Evolutionary conservation across 768 basidiomycete genomes (phyloP).

Genomic region (Xerocomus potaroensis): DNA sequence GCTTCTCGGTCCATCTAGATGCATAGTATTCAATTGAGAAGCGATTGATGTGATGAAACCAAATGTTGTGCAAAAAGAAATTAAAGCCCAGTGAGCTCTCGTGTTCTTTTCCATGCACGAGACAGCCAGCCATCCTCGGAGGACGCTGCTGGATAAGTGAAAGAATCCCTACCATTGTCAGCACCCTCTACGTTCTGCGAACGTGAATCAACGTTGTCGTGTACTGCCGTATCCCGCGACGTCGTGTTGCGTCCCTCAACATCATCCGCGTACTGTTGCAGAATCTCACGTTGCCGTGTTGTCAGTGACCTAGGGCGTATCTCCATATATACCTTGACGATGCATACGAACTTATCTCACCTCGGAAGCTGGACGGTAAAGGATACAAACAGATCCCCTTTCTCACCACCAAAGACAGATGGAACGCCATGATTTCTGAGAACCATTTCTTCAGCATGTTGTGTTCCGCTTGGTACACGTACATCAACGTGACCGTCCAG

Average conservation of each 20-base stretch:
- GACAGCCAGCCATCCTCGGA: slow-evolving; percentile 62
- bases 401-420: slow-evolving; percentile 52
- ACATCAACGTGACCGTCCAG: slow-evolving; percentile 95
- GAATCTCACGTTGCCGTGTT: slow-evolving; percentile 75
- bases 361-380: slow-evolving; percentile 88
- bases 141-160: slow-evolving; percentile 52
- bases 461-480: slow-evolving; percentile 86
- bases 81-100: slow-evolving; percentile 68
- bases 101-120: slow-evolving; percentile 63
- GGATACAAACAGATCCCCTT: slow-evolving; percentile 84
- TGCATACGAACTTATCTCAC: slow-evolving; percentile 43
- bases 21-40: slow-evolving; percentile 31
- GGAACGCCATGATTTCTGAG: slow-evolving; percentile 82
- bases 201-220: slow-evolving; percentile 19
- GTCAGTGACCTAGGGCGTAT: slow-evolving; percentile 63
- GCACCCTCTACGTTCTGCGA: slow-evolving; percentile 22
- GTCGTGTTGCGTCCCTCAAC: slow-evolving; percentile 61
- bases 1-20: slow-evolving; percentile 18
- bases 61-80: slow-evolving; percentile 46
- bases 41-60: slow-evolving; percentile 16
- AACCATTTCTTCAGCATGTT: slow-evolving; percentile 97
- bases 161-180: slow-evolving; percentile 72
- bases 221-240: slow-evolving; percentile 8
- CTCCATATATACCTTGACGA: slow-evolving; percentile 5
- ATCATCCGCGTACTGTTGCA: slow-evolving; percentile 90